phyloP scores from a whole-genome alignment of 371 early-diverging fungal genomes.

The Paraphysoderma sedebokerense region DNA sequence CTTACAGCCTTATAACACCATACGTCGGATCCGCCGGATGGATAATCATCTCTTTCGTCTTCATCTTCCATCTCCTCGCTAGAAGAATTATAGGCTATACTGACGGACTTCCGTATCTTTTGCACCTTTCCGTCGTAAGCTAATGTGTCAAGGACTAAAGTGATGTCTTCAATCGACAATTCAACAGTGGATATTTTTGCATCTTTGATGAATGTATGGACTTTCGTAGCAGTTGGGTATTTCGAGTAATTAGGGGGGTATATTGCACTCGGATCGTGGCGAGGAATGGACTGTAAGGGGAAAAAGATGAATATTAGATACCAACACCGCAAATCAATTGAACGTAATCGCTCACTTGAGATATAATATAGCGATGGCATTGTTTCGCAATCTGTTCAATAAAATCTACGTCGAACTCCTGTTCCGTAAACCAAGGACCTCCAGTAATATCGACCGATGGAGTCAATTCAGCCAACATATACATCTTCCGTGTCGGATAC shows the following conservation, averaged over 20 bases:
- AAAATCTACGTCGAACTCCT: conserved; percentile 88
- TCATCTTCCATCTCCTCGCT: background rate
- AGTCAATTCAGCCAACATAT: conserved; percentile 76
- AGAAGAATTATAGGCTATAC: background rate
- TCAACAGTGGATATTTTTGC: conserved; percentile 54
- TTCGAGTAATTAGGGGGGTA: conserved; percentile 31
- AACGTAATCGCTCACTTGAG: conserved; percentile 26
- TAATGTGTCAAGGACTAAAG: conserved; percentile 62
- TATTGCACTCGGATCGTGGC: conserved; percentile 22
- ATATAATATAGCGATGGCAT: conserved; percentile 52
- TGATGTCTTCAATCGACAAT: conserved; percentile 55
- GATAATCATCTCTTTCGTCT: background rate
- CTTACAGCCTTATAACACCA: background rate
- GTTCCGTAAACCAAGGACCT: conserved; percentile 94
- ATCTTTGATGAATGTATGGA: conserved; percentile 49
- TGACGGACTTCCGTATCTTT: conserved; percentile 17
- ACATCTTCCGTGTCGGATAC: conserved; percentile 77
- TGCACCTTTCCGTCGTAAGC: conserved; percentile 80
- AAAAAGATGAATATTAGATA: too few relatives aligned
- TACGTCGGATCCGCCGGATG: background rate
- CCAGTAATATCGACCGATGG: conserved; percentile 92
- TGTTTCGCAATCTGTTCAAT: conserved; percentile 64
- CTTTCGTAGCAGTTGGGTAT: conserved; percentile 56
- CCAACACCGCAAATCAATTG: background rate
- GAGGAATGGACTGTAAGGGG: background rate